Evolutionary conservation across 176 grass and related monocot species (phyloP).

Genomic region (Raddia distichophylla): DNA sequence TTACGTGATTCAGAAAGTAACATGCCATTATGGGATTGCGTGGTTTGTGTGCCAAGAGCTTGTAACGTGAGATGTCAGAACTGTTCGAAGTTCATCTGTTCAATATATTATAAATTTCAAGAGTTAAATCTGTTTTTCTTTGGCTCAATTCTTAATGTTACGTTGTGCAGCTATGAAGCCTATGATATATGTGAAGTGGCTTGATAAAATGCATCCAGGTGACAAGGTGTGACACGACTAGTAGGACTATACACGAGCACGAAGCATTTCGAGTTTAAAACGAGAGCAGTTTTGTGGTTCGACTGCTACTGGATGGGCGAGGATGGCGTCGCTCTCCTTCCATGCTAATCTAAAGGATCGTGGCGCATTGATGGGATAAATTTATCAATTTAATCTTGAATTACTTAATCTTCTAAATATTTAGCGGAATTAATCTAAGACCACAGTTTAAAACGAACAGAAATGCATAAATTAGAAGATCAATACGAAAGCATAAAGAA

Average conservation of each 20-base stretch:
- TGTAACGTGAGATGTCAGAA: conserved; percentile 41
- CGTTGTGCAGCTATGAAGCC: not conserved
- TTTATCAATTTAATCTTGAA: too few relatives aligned
- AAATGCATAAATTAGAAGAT: too few relatives aligned
- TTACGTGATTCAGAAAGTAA: conserved; percentile 37
- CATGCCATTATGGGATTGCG: conserved; percentile 41
- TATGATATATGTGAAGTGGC: not conserved
- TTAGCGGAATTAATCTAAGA: too few relatives aligned
- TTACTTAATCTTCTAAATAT: too few relatives aligned
- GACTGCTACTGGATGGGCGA: too few relatives aligned
- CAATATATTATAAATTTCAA: conserved; percentile 39
- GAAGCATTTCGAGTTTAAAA: not conserved
- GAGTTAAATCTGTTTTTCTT: not conserved
- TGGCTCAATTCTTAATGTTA: conserved; percentile 1
- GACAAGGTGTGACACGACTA: too few relatives aligned
- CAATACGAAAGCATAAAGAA: too few relatives aligned
- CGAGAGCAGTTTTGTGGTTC: not conserved
- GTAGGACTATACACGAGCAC: not conserved
- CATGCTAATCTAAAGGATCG: too few relatives aligned
- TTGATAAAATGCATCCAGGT: not conserved
- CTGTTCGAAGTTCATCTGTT: conserved; percentile 32
- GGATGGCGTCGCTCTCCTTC: too few relatives aligned
- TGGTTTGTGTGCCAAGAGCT: conserved; percentile 39
- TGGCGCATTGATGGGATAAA: too few relatives aligned
- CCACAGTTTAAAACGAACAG: too few relatives aligned